A percentile compares a stretch with the other conserved stretches of the same genome.
These are phyloP conservation scores for Eucommia ulmoides DNA, from an alignment of 257 asterid genomes.

Conservation along the genomic window DNA sequence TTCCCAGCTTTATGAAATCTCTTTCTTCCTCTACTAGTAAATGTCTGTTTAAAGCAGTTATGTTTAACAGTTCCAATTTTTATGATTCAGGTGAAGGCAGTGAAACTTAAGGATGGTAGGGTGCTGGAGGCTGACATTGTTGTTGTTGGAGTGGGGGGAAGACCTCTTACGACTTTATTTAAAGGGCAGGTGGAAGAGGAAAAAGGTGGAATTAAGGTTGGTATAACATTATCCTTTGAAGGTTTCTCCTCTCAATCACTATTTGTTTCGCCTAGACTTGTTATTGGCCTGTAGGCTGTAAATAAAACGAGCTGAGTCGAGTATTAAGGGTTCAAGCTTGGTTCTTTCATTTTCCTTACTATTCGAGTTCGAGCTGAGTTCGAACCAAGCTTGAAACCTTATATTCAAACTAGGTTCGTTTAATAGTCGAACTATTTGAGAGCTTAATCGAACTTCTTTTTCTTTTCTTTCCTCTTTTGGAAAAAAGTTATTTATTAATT, in stretches of 20 bases:
- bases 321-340: not conserved
- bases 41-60: slow-evolving; percentile 5
- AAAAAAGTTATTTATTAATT: too few species aligned
- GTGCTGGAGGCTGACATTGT: slow-evolving; percentile 87
- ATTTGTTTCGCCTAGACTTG: not conserved
- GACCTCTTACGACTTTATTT: slow-evolving; percentile 53
- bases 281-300: too few species aligned
- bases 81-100: slow-evolving; percentile 61
- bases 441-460: too few species aligned
- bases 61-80: slow-evolving; percentile 1
- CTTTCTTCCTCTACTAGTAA: slow-evolving; percentile 6
- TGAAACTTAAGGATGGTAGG: slow-evolving; percentile 86
- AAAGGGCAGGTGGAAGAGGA: slow-evolving; percentile 91
- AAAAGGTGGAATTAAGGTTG: slow-evolving; percentile 93
- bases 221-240: slow-evolving; percentile 10
- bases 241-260: not conserved
- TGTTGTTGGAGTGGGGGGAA: slow-evolving; percentile 92
- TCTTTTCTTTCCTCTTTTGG: too few species aligned
- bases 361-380: not conserved
- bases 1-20: slow-evolving; percentile 2
- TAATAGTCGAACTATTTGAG: too few species aligned
- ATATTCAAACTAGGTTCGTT: not conserved
- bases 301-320: too few species aligned
- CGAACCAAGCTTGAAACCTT: not conserved
- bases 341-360: not conserved